Evolutionary conservation across 2,329 filamentous ascomycete species (phyloP), one percentile per base, ranked within the genome.

Genomic region (Chrysoporthe deuterocubensis): DNA sequence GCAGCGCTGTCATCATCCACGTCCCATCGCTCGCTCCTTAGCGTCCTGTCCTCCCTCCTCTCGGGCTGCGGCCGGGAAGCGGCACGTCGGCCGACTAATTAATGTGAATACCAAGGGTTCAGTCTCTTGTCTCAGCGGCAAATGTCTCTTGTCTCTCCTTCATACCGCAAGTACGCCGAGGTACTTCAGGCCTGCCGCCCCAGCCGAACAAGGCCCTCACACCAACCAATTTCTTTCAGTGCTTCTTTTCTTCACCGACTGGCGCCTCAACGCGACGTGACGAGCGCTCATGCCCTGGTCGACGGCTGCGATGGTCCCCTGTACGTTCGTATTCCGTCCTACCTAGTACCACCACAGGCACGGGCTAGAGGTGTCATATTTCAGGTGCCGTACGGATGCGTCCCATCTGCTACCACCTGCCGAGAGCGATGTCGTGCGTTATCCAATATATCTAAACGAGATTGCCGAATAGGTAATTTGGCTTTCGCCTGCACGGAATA

Each of bases 131-230:
- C 50, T 54, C 50, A 54, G 26, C 26, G 21, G 26, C 50, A 13
- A 54, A 54, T 54, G 32, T 54, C 50, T 7, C 50, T 32, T 54
- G 50, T 54, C 50, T 54, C 50, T 32, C 50, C 50, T 7, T 32
- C 50, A 54, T 54, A 16, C 50, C 46, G 16, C 14, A 14, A 14
- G 50, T 34, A 54, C 50, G 21, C 6, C 50, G 13, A 32, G 11
- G 13, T 54, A 54, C 50, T 11, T 32, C 7, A 16, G 5, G 16
- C 4, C 21, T 54, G 50, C 50, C 50, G 50, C 32, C 11, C 32
- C 32, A 54, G 26, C 50, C 50, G 50, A 21, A 54, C 32, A 5
- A 2, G 50, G 16, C 50, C 21, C 26, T 40, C 37, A 40, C 37
- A 5, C 5, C 37, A 40, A 40, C 2, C 48, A 52, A 18, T 46